Base-by-base conservation (phyloP, 2,329 filamentous ascomycete genomes). In the Trichoderma harzianum region DNA sequence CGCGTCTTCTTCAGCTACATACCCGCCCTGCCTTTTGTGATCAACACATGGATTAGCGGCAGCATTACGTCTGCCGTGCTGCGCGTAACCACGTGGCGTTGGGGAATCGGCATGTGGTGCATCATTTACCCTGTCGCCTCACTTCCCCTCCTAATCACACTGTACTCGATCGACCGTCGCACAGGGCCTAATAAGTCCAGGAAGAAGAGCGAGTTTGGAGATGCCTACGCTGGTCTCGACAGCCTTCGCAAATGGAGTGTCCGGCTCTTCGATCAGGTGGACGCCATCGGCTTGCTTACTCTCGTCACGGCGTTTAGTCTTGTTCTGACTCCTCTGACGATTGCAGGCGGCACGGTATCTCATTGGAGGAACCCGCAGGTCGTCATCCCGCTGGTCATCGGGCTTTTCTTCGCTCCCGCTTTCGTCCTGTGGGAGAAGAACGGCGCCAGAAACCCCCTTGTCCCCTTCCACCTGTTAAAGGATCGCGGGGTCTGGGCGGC, bases 41-140 rank as follows among this genome's bases (percentile, higher is more conserved):
- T 89, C 78, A 91, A 91, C 76, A 89, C 89, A 0, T 91, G 89
- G 89, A 84, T 91, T 16, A 87, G 87, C 73, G 89, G 89, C 24
- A 85, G 88, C 73, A 80, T 91, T 64, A 85, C 87, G 0, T 77
- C 79, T 0, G 83, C 86, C 0, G 86, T 90, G 0, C 76, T 90
- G 24, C 75, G 71, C 0, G 77, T 76, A 2, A 87, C 86, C 0
- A 85, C 82, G 2, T 91, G 89, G 89, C 80, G 84, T 72, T 91
- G 88, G 88, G 89, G 89, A 16, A 84, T 89, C 28, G 89, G 88
- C 74, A 91, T 91, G 88, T 91, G 87, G 84, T 84, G 83, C 61
- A 86, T 91, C 73, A 88, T 90, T 64, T 90, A 88, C 75, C 86
- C 89, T 1, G 80, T 88, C 8, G 86, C 85, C 70, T 83, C 86